Base-by-base conservation (phyloP, 192 early-diverging fungal genomes). In the Lobosporangium transversale region DNA sequence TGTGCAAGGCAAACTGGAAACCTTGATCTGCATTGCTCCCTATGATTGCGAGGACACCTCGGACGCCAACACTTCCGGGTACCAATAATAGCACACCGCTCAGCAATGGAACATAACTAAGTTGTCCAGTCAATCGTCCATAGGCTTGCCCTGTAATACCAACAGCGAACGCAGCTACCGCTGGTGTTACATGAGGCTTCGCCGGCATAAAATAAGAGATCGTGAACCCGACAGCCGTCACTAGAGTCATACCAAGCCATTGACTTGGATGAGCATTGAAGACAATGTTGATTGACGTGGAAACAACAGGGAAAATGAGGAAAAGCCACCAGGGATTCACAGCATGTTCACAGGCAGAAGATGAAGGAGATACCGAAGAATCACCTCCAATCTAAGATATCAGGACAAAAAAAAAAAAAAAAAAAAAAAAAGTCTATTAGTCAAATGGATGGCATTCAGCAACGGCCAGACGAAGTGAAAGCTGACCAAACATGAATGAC, bases 61-160 rank as follows among this genome's bases (percentile, higher is more conserved):
- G 27, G 17, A 74, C 70, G 35, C 93, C 92, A n/a, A 95, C 73
- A 68, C 85, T 88, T 47, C 94, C 94, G 7, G 94, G 95, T 0
- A 94, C 94, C 66, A 95, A 80, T 36, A 95, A 76, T 45, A 93
- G 75, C 7, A 96, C 91, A 26, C 94, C 94, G 50, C 89, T 88
- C 30, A 96, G 76, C 36, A 96, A 87, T 14, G 93, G 91, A 32
- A 89, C 92, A 71, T 96, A 88, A 8, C 91, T 93, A 8, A 91
- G 85, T 29, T 87, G 80, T 55, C 90, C 84, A 23, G 89, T 89
- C 20, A 97, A 58, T 6, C 89, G 83, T 5, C 91, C 89, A 73
- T 94, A 89, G 30, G 92, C 66, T 68, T 97, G 95, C 24, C 87
- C 85, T 35, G 87, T 81, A 35, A 95, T 53, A 8, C 94, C 95